Evolutionary conservation across 1,284 basidiomycete species (phyloP).

Genomic region (Ustilago tritici): DNA sequence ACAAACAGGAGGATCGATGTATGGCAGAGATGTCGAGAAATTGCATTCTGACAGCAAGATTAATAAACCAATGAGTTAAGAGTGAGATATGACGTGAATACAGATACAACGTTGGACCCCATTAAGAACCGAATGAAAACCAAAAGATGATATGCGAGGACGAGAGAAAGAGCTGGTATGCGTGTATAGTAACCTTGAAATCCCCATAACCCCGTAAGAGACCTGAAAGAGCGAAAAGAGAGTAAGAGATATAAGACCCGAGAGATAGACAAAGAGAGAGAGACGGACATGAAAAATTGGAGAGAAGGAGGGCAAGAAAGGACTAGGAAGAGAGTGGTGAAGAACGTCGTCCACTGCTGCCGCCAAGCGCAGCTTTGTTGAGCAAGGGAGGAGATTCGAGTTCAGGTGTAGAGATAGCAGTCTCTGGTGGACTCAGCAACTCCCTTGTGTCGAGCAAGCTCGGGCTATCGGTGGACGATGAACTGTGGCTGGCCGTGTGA

Average conservation of each 20-base stretch:
- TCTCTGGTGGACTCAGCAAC: slow-evolving; percentile 32
- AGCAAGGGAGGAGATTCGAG: slow-evolving; percentile 19
- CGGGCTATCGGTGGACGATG: slow-evolving; percentile 18
- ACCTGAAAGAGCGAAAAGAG: slow-evolving; percentile 2
- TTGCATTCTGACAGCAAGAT: not conserved
- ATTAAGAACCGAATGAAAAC: not conserved
- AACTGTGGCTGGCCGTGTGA: slow-evolving; percentile 35
- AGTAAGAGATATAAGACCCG: slow-evolving; percentile 12
- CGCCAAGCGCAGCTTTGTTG: not conserved
- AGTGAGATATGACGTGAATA: slow-evolving; percentile 4
- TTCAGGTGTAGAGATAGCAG: slow-evolving; percentile 36
- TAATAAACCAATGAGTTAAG: not conserved
- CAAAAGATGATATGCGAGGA: not conserved
- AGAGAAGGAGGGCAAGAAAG: slow-evolving; percentile 4
- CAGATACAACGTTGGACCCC: not conserved
- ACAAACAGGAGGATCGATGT: not conserved
- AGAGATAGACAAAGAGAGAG: slow-evolving; percentile 1
- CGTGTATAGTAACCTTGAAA: slow-evolving; percentile 10
- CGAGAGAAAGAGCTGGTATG: slow-evolving; percentile 1
- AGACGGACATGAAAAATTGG: not conserved
- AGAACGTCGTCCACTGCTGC: not conserved
- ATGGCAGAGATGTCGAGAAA: no score
- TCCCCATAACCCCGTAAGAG: slow-evolving; percentile 11
- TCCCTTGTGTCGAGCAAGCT: slow-evolving; percentile 28
- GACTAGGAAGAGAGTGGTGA: slow-evolving; percentile 20